Evolutionary conservation across 2,329 filamentous ascomycete genomes (phyloP).

Genomic region (Calonectria hawksworthii): DNA sequence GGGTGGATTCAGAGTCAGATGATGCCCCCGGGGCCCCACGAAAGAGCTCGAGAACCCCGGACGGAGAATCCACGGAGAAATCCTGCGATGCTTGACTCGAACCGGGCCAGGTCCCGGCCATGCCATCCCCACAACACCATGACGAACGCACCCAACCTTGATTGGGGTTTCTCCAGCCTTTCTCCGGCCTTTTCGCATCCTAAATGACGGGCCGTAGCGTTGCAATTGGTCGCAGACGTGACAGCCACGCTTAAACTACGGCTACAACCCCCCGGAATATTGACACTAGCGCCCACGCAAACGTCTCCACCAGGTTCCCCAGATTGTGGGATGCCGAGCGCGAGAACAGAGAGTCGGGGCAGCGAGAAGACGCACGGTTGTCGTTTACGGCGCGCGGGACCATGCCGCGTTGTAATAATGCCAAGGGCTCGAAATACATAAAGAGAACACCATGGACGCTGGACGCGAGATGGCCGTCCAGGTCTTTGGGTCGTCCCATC

Average conservation of each 20-base stretch:
- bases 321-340: not conserved
- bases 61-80: slow-evolving; percentile 10
- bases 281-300: not conserved
- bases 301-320: not conserved
- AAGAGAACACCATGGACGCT: not conserved
- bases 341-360: not conserved
- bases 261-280: not conserved
- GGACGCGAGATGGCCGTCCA: not conserved
- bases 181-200: not conserved
- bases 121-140: not conserved
- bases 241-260: not conserved
- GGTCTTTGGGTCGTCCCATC: not conserved
- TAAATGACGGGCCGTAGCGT: not conserved
- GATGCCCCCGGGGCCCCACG: slow-evolving; percentile 2
- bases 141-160: not conserved
- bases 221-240: not conserved
- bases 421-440: not conserved
- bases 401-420: not conserved
- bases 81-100: not conserved
- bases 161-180: slow-evolving; percentile 4
- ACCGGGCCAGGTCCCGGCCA: not conserved
- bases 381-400: not conserved
- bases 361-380: not conserved
- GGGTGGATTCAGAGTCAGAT: not conserved
- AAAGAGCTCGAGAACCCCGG: not conserved